Conservation (phyloP, 2,329 filamentous ascomycete species). For the Truncatella angustata region DNA sequence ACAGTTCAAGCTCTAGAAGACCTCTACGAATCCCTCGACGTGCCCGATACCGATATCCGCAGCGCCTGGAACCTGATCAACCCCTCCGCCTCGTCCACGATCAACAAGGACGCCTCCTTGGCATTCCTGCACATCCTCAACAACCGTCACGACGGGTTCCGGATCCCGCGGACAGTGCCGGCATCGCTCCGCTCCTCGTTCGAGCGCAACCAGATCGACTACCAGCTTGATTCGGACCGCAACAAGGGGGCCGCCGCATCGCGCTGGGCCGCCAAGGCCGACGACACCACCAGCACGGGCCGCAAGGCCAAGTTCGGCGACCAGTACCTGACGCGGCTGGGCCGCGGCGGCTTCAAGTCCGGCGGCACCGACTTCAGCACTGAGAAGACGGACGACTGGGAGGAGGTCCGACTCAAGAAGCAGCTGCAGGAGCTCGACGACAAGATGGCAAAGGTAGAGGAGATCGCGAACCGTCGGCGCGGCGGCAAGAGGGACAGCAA, state of each 20-base stretch:
- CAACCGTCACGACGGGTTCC: slow-evolving; percentile 90
- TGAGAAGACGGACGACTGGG: slow-evolving; percentile 91
- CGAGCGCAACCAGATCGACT: slow-evolving; percentile 95
- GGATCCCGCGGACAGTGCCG: slow-evolving; percentile 88
- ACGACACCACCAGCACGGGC: slow-evolving; percentile 79
- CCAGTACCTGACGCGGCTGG: slow-evolving; percentile 88
- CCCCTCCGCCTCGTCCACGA: slow-evolving; percentile 75
- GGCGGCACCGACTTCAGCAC: slow-evolving; percentile 87
- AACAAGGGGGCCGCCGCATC: slow-evolving; percentile 61
- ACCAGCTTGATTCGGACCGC: slow-evolving; percentile 78
- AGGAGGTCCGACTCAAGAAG: slow-evolving; percentile 92
- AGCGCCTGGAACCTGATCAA: slow-evolving; percentile 98
- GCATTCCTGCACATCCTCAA: slow-evolving; percentile 97
- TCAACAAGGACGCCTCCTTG: slow-evolving; percentile 92
- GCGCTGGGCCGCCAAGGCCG: slow-evolving; percentile 75
- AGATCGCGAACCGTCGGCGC: slow-evolving; percentile 62
- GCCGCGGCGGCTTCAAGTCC: slow-evolving; percentile 76
- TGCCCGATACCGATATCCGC: slow-evolving; percentile 75
- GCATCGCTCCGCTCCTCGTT: slow-evolving; percentile 89
- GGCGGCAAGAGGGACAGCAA: slow-evolving; percentile 71
- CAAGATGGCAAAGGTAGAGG: slow-evolving; percentile 81
- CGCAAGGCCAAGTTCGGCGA: slow-evolving; percentile 97
- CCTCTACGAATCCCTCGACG: slow-evolving; percentile 78
- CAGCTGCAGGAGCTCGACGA: slow-evolving; percentile 86
- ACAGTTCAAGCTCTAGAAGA: slow-evolving; percentile 75